Percentiles rank a stretch among this genome's conserved stretches.
Conservation (phyloP, 1,139 yeast genomes). For the Suhomyces bolitotheri region DNA sequence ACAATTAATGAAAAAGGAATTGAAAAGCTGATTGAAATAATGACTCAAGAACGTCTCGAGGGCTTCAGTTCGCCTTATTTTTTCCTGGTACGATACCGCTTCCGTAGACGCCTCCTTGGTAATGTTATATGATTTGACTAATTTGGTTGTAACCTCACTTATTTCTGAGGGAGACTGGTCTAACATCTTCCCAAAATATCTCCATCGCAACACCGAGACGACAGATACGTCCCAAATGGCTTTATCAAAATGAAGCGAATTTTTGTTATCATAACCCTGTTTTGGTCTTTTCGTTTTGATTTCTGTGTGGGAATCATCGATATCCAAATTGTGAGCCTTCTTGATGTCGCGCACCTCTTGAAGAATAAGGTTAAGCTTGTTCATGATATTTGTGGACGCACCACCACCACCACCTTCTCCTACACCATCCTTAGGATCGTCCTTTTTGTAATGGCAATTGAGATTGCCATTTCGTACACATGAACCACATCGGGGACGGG, state of each 20-base stretch:
- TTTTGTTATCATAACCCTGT: neutral
- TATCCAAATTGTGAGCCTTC: constrained; percentile 9
- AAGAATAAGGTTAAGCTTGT: constrained; percentile 34
- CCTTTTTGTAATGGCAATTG: constrained; percentile 36
- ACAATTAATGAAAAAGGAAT: constrained; percentile 37
- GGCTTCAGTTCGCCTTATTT: constrained; percentile 16
- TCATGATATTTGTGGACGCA: constrained; percentile 27
- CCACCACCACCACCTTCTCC: constrained; percentile 25
- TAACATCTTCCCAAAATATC: constrained; percentile 22
- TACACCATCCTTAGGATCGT: constrained; percentile 25
- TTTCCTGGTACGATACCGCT: constrained; percentile 14
- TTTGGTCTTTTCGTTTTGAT: neutral
- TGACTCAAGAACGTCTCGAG: constrained; percentile 25
- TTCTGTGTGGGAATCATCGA: neutral
- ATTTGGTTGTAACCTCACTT: constrained; percentile 14
- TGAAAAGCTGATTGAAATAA: constrained; percentile 25
- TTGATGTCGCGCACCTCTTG: constrained; percentile 24
- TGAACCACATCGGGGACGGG: constrained; percentile 51
- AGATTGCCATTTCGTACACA: constrained; percentile 40
- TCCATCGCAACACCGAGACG: constrained; percentile 41
- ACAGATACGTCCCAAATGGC: constrained; percentile 45
- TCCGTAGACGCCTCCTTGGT: constrained; percentile 11
- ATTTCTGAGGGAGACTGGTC: constrained; percentile 19
- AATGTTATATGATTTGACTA: constrained; percentile 22
- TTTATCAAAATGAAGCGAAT: constrained; percentile 17